Evolutionary conservation across 2,329 filamentous ascomycete species (phyloP).

Genomic region (Plectosphaerella cucumerina): DNA sequence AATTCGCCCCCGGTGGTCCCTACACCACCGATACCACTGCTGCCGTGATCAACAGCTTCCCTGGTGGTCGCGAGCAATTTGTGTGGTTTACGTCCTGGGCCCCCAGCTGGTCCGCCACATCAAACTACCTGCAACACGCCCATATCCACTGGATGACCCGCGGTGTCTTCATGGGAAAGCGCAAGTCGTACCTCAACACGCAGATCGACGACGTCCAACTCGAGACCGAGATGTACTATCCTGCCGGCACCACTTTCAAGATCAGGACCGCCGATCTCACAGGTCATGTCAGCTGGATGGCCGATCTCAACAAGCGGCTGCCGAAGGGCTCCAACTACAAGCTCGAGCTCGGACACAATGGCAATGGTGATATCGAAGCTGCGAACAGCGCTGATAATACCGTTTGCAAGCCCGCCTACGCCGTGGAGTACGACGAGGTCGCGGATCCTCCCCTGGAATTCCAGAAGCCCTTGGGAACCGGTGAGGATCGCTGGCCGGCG

Average conservation of each 20-base stretch:
- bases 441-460: conserved; percentile 41
- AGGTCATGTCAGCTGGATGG: conserved; percentile 37
- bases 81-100: conserved; percentile 54
- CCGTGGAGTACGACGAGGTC: conserved; percentile 41
- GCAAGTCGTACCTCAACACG: conserved; percentile 48
- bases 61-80: conserved; percentile 53
- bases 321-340: conserved; percentile 47
- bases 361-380: conserved; percentile 43
- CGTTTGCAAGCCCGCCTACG: conserved; percentile 34
- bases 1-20: conserved; percentile 41
- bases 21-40: conserved; percentile 39
- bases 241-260: conserved; percentile 43
- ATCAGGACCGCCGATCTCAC: conserved; percentile 41
- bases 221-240: conserved; percentile 44
- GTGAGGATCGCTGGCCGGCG: conserved; percentile 42
- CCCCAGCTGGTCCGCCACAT: conserved; percentile 39
- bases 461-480: conserved; percentile 43
- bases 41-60: conserved; percentile 55
- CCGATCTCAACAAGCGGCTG: conserved; percentile 38
- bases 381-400: conserved; percentile 45
- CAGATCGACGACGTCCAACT: conserved; percentile 63
- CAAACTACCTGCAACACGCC: conserved; percentile 56
- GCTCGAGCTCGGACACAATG: conserved; percentile 51
- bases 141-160: conserved; percentile 61
- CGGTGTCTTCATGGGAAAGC: conserved; percentile 51